Conservation (phyloP, 2,329 filamentous ascomycete genomes). For the Mycosphaerella sp. region DNA sequence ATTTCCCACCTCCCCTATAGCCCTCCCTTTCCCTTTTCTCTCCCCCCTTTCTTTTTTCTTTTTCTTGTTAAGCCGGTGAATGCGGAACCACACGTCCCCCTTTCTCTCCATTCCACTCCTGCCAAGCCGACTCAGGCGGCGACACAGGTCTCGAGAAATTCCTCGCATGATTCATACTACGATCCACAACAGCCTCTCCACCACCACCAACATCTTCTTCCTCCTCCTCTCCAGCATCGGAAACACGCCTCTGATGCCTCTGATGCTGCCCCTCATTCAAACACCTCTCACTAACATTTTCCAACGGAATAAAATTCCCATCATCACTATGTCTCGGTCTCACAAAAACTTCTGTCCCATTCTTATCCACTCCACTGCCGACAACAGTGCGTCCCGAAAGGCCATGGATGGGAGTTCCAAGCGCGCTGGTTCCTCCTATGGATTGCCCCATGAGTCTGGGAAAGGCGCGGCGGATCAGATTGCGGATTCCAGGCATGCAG, state of each 20-base stretch:
- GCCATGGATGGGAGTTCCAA: slow-evolving; percentile 1
- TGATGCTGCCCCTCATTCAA: too few relatives aligned
- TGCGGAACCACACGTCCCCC: neutral
- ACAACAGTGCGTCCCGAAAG: slow-evolving; percentile 16
- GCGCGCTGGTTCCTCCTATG: neutral
- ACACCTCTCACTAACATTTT: slow-evolving; percentile 46
- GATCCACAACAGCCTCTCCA: too few relatives aligned
- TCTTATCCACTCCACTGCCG: slow-evolving; percentile 11
- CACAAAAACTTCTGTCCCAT: slow-evolving; percentile 10
- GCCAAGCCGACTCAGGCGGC: slow-evolving; percentile 43
- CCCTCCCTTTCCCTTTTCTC: too few relatives aligned
- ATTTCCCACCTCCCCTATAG: too few relatives aligned
- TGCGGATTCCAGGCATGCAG: slow-evolving; percentile 21
- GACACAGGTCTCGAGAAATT: too few relatives aligned
- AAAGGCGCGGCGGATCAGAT: slow-evolving; percentile 15
- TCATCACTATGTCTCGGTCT: slow-evolving; percentile 16
- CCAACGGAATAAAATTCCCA: slow-evolving; percentile 16
- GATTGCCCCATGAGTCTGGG: slow-evolving; percentile 14
- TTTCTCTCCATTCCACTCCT: neutral
- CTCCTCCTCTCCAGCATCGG: too few relatives aligned
- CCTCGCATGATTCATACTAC: neutral
- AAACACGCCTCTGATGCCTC: too few relatives aligned
- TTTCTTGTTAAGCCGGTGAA: too few relatives aligned
- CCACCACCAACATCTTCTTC: too few relatives aligned
- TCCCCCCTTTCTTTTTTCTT: too few relatives aligned